Evolutionary conservation across 2,329 filamentous ascomycete genomes (phyloP).

Genomic region (Coleophoma cylindrospora): DNA sequence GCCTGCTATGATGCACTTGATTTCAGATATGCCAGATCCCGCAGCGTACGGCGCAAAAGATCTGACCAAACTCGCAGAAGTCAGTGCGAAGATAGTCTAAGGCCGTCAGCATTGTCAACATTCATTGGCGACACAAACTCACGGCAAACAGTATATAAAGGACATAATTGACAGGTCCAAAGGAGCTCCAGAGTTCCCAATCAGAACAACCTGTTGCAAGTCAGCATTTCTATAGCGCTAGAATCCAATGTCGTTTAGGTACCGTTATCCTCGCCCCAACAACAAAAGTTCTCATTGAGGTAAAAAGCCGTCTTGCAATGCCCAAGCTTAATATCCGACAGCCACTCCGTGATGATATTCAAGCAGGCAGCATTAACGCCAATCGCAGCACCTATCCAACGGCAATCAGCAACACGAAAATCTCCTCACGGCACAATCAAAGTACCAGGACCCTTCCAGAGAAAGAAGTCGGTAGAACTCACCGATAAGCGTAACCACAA

Average conservation of each 20-base stretch:
- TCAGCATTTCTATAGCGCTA: constrained; percentile 11
- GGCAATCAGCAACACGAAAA: no score
- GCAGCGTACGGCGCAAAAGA: constrained; percentile 93
- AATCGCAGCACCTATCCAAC: constrained; percentile 65
- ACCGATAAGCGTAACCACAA: constrained; percentile 88
- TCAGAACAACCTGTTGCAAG: constrained; percentile 64
- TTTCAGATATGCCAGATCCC: constrained; percentile 95
- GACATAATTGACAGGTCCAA: constrained; percentile 76
- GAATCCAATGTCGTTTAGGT: constrained; percentile 12
- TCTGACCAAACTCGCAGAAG: constrained; percentile 79
- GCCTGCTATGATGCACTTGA: constrained; percentile 98
- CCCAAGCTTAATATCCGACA: constrained; percentile 93
- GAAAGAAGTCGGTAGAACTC: constrained; percentile 1
- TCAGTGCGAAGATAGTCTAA: constrained; percentile 73
- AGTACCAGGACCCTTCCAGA: neutral
- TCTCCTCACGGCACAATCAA: constrained; percentile 7
- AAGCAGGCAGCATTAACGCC: constrained; percentile 88
- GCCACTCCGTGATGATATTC: constrained; percentile 95
- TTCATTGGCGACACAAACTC: constrained; percentile 23
- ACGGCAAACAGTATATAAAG: constrained; percentile 84
- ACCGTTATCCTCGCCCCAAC: constrained; percentile 91
- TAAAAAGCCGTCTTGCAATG: constrained; percentile 95
- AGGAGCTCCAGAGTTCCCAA: constrained; percentile 84
- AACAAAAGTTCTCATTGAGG: constrained; percentile 95
- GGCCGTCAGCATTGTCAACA: constrained; percentile 8